Evolutionary conservation across 2,329 filamentous ascomycete species (phyloP).

Genomic region (Penicillium sp.): DNA sequence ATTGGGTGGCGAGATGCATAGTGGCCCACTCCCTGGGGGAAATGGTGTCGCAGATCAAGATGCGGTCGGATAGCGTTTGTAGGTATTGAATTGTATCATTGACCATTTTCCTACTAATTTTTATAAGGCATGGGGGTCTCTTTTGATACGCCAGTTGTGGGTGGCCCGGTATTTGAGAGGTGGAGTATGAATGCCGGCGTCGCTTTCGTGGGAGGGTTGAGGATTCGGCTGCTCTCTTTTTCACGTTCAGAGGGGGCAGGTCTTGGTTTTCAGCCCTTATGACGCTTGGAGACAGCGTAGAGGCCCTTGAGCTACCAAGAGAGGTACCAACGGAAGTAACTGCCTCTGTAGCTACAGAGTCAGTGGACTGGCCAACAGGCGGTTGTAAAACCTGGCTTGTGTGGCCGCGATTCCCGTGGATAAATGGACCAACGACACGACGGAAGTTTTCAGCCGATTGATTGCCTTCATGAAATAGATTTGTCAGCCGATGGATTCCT

Average conservation of each 20-base stretch:
- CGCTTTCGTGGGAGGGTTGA: too few species aligned
- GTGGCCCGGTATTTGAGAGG: too few species aligned
- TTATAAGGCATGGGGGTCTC: too few species aligned
- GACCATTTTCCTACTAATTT: too few species aligned
- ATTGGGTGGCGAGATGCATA: too few species aligned
- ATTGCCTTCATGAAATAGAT: neutral
- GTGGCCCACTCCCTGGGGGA: too few species aligned
- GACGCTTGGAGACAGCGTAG: neutral
- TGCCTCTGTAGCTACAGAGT: neutral
- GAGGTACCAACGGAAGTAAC: neutral
- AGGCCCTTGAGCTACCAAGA: neutral
- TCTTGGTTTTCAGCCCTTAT: neutral
- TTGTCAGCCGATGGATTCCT: neutral
- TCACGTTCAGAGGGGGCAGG: too few species aligned
- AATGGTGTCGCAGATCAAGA: too few species aligned
- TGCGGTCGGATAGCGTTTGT: neutral
- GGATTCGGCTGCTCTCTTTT: too few species aligned
- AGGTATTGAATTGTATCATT: neutral
- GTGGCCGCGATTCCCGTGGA: neutral
- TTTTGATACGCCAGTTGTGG: too few species aligned
- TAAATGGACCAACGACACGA: neutral
- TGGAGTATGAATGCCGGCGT: too few species aligned
- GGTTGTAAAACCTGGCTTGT: neutral
- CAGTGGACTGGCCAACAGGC: neutral
- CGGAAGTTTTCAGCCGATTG: neutral